Evolutionary conservation across 441 rosid genomes (phyloP).

Genomic region (Erodium moschatum): DNA sequence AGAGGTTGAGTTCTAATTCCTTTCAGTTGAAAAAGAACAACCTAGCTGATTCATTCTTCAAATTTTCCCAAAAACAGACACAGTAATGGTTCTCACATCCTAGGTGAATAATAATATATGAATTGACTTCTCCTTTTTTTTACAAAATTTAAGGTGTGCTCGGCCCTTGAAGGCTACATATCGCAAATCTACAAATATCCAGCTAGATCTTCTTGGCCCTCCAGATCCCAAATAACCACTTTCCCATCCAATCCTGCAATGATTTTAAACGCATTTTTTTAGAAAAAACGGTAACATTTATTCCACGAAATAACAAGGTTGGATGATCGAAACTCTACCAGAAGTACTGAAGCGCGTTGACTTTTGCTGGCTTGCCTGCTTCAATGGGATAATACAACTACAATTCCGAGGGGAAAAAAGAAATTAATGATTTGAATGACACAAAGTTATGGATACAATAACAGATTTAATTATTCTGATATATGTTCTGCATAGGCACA

Average conservation of each 20-base stretch:
- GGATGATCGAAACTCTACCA: constrained; percentile 31
- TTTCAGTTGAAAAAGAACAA: no score
- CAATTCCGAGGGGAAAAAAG: constrained; percentile 23
- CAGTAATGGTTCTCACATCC: no score
- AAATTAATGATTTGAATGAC: neutral
- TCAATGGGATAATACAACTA: constrained; percentile 60
- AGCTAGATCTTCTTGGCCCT: constrained; percentile 50
- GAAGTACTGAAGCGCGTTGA: constrained; percentile 82
- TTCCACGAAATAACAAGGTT: neutral
- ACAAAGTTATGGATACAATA: neutral
- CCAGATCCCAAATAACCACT: constrained; percentile 78
- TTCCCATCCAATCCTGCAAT: constrained; percentile 78
- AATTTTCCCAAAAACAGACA: no score
- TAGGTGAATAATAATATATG: no score
- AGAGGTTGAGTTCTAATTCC: no score
- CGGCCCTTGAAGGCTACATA: no score
- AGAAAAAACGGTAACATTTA: no score
- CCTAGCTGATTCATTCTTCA: no score
- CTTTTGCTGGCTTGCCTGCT: constrained; percentile 34
- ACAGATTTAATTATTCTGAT: neutral
- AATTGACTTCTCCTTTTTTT: no score
- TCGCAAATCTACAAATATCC: constrained; percentile 27
- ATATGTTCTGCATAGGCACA: neutral
- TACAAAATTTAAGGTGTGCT: no score
- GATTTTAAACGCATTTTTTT: no score